These are phyloP conservation scores for Phaeosphaeria sp. DNA, from an alignment of 2,329 filamentous ascomycete species.

Conservation along the genomic window DNA sequence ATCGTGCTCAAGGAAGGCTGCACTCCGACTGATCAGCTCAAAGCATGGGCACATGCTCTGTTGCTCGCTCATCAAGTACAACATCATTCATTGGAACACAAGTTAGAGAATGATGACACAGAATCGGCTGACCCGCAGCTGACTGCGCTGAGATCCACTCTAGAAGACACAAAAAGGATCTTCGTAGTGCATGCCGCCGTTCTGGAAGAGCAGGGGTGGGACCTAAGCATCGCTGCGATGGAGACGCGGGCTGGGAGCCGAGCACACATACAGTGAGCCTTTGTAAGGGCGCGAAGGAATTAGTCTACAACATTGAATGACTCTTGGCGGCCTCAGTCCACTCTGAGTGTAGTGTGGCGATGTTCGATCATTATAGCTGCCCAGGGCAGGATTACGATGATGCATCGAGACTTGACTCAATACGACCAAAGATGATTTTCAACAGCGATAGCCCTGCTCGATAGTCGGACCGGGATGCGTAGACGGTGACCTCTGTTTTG, in stretches of 20 bases:
- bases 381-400: neutral
- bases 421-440: constrained; percentile 2
- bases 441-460: neutral
- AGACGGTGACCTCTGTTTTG: constrained; percentile 4
- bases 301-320: neutral
- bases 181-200: constrained; percentile 55
- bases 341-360: neutral
- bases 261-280: constrained; percentile 8
- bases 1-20: constrained; percentile 70
- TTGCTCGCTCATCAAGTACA: constrained; percentile 48
- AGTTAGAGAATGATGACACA: constrained; percentile 19
- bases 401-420: constrained; percentile 6
- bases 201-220: constrained; percentile 66
- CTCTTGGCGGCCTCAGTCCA: neutral
- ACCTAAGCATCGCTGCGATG: constrained; percentile 67
- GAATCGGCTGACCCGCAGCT: constrained; percentile 48
- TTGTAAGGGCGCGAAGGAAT: neutral
- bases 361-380: neutral
- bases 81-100: constrained; percentile 10
- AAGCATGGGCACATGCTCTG: constrained; percentile 69
- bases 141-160: constrained; percentile 48
- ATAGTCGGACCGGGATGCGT: constrained; percentile 1
- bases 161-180: constrained; percentile 47
- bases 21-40: constrained; percentile 59
- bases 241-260: constrained; percentile 66